A percentile compares a stretch with the other conserved stretches of the same genome.
Evolutionary conservation across 1,284 basidiomycete genomes (phyloP).

Genomic region (Trichosporon coremiiforme): DNA sequence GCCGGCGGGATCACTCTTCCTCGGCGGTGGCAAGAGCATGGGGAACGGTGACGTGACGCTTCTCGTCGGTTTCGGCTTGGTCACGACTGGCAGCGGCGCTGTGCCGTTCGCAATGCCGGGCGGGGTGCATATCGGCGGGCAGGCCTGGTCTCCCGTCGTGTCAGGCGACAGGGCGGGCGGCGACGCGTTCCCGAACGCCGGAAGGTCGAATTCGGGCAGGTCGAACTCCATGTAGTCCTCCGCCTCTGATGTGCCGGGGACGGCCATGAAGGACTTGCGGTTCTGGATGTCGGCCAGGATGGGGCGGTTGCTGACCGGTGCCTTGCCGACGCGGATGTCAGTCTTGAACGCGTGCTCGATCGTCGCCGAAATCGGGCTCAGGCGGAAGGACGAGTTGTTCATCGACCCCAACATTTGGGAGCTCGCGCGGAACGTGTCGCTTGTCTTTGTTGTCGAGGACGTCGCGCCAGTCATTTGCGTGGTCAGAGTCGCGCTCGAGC

Average conservation of each 20-base stretch:
- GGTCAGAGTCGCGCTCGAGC: not conserved
- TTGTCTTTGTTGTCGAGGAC: not conserved
- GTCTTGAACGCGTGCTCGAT: conserved; percentile 13
- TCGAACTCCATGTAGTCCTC: conserved; percentile 11
- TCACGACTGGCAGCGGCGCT: not conserved
- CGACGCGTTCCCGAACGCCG: not conserved
- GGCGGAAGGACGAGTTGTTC: conserved; percentile 10
- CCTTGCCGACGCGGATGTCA: conserved; percentile 8
- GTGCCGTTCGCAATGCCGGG: not conserved
- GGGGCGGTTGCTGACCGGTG: not conserved
- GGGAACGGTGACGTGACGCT: not conserved
- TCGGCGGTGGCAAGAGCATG: not conserved
- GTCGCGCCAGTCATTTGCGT: conserved; percentile 12
- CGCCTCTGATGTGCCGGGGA: not conserved
- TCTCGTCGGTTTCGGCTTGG: not conserved
- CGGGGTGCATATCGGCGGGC: conserved; percentile 5
- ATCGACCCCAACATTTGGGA: not conserved
- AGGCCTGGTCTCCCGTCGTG: not conserved
- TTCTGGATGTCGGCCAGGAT: conserved; percentile 8
- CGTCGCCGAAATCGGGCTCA: conserved; percentile 7
- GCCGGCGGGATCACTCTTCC: not conserved
- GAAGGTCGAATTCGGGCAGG: not conserved
- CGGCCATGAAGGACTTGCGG: conserved; percentile 9
- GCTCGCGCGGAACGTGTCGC: not conserved
- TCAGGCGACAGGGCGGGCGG: conserved; percentile 11